A percentile compares a stretch with the other conserved stretches of the same genome.
These are phyloP conservation scores for Besnoitia besnoiti DNA, from an alignment of 169 alveolate genomes.

Conservation along the genomic window DNA sequence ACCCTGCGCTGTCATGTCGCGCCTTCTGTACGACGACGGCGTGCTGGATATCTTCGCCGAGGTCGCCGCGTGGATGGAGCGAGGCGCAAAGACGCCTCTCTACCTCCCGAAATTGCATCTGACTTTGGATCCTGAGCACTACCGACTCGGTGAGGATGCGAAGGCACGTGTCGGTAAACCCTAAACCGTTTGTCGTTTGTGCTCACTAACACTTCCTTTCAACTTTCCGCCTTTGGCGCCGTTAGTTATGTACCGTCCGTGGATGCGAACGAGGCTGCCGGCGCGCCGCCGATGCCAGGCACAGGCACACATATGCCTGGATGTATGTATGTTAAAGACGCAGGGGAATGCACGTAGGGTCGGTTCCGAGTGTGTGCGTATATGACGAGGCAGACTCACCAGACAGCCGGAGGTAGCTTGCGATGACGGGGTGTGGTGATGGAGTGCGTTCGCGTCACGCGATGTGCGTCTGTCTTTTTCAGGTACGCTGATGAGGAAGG, in stretches of 20 bases:
- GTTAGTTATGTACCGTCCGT: background rate
- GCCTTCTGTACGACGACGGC: background rate
- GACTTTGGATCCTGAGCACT: background rate
- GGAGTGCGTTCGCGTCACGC: too few species aligned
- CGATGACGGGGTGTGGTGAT: too few species aligned
- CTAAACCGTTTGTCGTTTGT: background rate
- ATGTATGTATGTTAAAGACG: background rate
- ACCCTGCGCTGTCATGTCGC: background rate
- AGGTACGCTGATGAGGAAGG: background rate
- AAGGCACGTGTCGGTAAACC: background rate
- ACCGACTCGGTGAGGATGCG: background rate
- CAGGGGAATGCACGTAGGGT: too few species aligned
- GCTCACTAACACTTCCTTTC: background rate
- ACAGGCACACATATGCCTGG: background rate
- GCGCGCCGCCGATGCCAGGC: background rate
- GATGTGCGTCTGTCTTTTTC: background rate
- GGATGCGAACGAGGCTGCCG: background rate
- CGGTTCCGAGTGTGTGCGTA: too few species aligned
- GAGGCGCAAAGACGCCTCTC: background rate
- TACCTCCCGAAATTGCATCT: background rate
- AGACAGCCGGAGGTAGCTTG: too few species aligned
- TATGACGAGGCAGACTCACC: too few species aligned
- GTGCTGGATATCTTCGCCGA: background rate
- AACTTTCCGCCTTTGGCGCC: background rate
- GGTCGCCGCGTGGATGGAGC: background rate